Conservation (phyloP, 495 filamentous ascomycete species). For the Tuber calosporum region DNA sequence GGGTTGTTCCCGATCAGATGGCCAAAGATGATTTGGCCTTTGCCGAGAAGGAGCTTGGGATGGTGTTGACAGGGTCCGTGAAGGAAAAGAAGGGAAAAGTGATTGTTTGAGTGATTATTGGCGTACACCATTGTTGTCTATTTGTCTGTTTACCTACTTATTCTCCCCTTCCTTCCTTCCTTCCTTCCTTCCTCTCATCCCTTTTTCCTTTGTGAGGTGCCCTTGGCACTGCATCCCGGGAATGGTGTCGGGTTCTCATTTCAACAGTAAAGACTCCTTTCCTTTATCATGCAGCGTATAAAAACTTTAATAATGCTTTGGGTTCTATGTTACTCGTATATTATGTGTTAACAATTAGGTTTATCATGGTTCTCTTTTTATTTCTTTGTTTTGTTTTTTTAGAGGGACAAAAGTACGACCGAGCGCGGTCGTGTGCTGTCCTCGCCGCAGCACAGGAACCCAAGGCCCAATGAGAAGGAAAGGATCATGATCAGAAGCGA, state of each 20-base stretch:
- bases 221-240: not conserved
- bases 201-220: not conserved
- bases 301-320: not conserved
- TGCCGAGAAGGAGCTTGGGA: constrained; percentile 11
- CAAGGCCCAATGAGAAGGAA: not conserved
- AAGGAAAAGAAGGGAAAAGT: not conserved
- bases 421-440: not conserved
- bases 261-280: not conserved
- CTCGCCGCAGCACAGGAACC: not conserved
- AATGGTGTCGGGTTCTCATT: not conserved
- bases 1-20: constrained; percentile 7
- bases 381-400: not conserved
- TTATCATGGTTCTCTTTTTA: not conserved
- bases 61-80: not conserved
- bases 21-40: constrained; percentile 10
- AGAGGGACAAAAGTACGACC: not conserved
- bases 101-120: not conserved
- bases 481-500: not conserved
- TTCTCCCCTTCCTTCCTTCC: not conserved
- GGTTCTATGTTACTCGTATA: not conserved
- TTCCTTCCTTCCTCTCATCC: not conserved
- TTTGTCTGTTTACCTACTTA: not conserved
- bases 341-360: not conserved
- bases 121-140: not conserved
- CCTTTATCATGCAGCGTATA: not conserved